A percentile compares a stretch with the other conserved stretches of the same genome.
Conservation (phyloP, 345 rosid genomes). For the Gossypium australe region DNA sequence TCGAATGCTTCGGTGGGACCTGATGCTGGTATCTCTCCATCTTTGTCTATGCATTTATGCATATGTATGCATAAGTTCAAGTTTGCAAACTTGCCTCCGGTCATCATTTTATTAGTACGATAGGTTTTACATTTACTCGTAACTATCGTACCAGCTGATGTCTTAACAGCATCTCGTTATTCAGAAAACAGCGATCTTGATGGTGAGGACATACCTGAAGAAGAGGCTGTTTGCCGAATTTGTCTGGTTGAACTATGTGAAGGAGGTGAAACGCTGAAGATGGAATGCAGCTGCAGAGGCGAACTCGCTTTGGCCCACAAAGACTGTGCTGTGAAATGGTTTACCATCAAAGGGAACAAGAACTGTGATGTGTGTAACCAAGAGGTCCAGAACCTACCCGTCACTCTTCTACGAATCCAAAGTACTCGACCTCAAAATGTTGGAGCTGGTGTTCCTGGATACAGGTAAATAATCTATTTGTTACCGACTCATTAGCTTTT, state of each 20-base stretch:
- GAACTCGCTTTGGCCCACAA: conserved; percentile 92
- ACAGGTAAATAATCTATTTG: conserved; percentile 34
- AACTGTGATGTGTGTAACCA: conserved; percentile 87
- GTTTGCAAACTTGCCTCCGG: neutral
- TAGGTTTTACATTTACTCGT: neutral
- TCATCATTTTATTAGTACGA: neutral
- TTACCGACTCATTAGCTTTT: neutral
- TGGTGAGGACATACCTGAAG: conserved; percentile 89
- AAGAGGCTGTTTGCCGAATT: conserved; percentile 93
- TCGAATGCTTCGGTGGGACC: conserved; percentile 33
- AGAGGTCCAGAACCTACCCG: conserved; percentile 85
- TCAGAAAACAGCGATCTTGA: conserved; percentile 52
- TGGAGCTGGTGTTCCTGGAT: conserved; percentile 33
- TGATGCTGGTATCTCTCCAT: conserved; percentile 36
- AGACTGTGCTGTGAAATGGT: conserved; percentile 96
- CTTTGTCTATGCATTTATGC: neutral
- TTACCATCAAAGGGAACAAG: conserved; percentile 86
- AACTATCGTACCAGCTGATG: neutral
- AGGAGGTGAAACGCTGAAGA: conserved; percentile 93
- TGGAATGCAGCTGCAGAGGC: conserved; percentile 99
- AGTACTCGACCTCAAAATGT: conserved; percentile 33
- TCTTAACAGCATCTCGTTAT: conserved; percentile 17
- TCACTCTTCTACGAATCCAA: conserved; percentile 72
- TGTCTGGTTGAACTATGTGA: conserved; percentile 83
- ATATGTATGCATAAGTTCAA: neutral